Base-by-base conservation (phyloP, 2,329 filamentous ascomycete species). In the Penicillium sp. region DNA sequence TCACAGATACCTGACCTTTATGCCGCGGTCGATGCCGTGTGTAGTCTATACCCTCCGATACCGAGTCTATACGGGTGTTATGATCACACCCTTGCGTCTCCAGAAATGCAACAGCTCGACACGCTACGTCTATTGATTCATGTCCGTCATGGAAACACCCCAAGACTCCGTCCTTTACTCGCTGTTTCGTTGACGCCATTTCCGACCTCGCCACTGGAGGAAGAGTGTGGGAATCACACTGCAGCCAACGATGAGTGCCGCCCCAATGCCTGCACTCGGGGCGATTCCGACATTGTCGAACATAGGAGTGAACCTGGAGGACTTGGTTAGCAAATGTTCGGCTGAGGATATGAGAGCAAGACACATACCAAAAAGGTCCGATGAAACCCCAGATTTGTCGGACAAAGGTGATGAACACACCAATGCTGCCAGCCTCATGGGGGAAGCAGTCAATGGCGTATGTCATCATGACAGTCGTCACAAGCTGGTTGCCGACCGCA, bases 381-480 rank as follows among this genome's bases (percentile, higher is more conserved):
- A 72, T 63, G 49, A 72, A 72, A 2, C 70, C 70, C 70, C 70
- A 72, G 2, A 68, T 67, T 44, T 63, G 68, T 24, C 82, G 75
- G 2, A 85, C 76, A 57, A 85, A 77, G 2, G 77, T 84, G 63
- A 86, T 76, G 56, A 84, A 85, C 0, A 85, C 83, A 15, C 83
- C 83, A n/a, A 86, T 75, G 47, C 77, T 79, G 2, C 77, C 79
- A 1, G 81, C 76, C 49, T 85, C 78, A 34, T 80, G 72, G 0
- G 74, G 76, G 60, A 82, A 80, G 60, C 80, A 83, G 61, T 86
- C 83, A 3, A 86, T 77, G 0, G 82, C 79, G 63, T 70, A 86
- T 0, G 84, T 86, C 49, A 85, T 79, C 52, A 85, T 66, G 1
- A 85, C 79, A 0, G 84, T 86, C 2, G 84, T 85, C 23, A 86